Conservation (phyloP, 345 rosid species). For the Eucalyptus fibrosa region DNA sequence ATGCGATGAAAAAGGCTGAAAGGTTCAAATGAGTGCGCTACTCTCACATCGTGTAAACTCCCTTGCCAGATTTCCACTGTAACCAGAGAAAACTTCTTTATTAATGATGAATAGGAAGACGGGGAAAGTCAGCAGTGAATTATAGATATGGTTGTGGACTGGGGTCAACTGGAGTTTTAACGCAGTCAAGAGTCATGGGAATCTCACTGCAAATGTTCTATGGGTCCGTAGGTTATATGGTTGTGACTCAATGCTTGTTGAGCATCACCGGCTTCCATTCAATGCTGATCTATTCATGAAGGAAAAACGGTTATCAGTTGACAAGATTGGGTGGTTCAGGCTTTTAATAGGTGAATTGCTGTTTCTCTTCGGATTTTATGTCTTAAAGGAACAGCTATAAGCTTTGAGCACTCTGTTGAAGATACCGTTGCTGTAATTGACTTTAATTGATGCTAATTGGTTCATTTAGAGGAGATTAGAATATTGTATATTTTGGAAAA, state of each 20-base stretch:
- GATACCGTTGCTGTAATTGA: too few species aligned
- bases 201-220: neutral
- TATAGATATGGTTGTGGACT: neutral
- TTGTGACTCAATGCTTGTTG: neutral
- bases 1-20: neutral
- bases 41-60: neutral
- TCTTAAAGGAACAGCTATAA: neutral
- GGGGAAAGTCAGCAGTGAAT: neutral
- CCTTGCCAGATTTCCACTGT: neutral
- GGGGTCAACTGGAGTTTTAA: neutral
- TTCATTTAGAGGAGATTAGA: too few species aligned
- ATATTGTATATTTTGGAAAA: too few species aligned
- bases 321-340: neutral
- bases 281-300: neutral
- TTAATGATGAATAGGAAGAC: neutral
- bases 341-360: neutral
- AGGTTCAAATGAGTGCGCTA: neutral
- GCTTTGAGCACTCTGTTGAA: neutral
- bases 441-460: too few species aligned
- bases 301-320: neutral
- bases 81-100: neutral
- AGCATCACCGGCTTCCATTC: neutral
- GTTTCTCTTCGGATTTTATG: neutral
- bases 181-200: neutral
- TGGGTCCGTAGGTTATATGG: neutral